Evolutionary conservation across 2,329 filamentous ascomycete species (phyloP), one percentile per base, ranked within the genome.

Genomic region (Colletotrichum eremochloae): DNA sequence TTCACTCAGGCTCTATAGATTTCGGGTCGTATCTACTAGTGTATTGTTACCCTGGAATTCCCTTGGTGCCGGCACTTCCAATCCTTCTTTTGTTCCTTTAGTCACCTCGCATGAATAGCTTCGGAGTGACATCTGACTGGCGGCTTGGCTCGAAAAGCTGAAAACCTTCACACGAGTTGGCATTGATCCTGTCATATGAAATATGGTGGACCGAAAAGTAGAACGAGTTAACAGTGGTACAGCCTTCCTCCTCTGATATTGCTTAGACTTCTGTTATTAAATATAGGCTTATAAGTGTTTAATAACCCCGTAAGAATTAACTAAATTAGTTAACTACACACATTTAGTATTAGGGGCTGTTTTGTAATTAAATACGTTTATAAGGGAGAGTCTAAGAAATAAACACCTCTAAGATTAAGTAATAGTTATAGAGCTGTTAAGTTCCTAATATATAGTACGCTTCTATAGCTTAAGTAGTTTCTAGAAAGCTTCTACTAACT

Each of bases 71-170:
- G 24, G 14, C 36, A 36, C 33, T 8, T 20, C 6, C 5, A 0
- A n/a, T n/a, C 33, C 12, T 24, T 40, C 2, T 8, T 42, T 52
- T 42, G 8, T 6, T n/a, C 8, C 5, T 31, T 15, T 18, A 5
- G 5, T 20, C n/a, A 11, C 8, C 6, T 31, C n/a, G 46, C 61
- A 53, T 63, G 33, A 63, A 40, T 31, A 42, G 2, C 36, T 52
- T 50, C n/a, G 15, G 7, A 12, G 38, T 63, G 61, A 53, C 46
- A 63, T 18, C 46, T 52, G 31, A n/a, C 33, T 63, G 61, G 31
- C 46, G 36, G 33, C 46, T 52, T 29, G 46, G 36, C 36, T 40
- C 12, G 15, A 33, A n/a, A n/a, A 40, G 24, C 9, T 36, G 33
- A 5, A 52, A n/a, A 5, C 14, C 14, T 29, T 15, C 11, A 11